Conservation (phyloP, 2,329 filamentous ascomycete genomes). For the Amylocarpus encephaloides region DNA sequence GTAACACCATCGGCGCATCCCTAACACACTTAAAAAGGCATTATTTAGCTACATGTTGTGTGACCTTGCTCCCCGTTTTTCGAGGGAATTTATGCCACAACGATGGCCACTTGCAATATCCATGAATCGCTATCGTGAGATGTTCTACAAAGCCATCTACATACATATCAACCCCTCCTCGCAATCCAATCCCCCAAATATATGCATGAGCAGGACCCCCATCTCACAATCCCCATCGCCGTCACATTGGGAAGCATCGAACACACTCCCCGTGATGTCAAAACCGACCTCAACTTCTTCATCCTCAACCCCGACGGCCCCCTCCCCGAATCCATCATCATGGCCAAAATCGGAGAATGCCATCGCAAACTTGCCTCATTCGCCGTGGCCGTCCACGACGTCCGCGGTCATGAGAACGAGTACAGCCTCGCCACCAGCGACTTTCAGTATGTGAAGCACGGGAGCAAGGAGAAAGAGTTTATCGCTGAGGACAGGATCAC, state of each 20-base stretch:
- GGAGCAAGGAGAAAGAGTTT: slow-evolving; percentile 32
- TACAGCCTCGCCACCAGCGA: slow-evolving; percentile 38
- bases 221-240: neutral
- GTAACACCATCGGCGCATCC: no score
- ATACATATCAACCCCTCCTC: no score
- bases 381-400: slow-evolving; percentile 35
- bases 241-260: neutral
- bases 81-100: no score
- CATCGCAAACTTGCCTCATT: neutral
- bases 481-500: slow-evolving; percentile 33
- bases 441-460: slow-evolving; percentile 34
- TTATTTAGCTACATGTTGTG: no score
- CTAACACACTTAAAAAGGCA: no score
- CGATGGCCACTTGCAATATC: no score
- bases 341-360: slow-evolving; percentile 5
- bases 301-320: slow-evolving; percentile 18
- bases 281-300: slow-evolving; percentile 15
- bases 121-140: no score
- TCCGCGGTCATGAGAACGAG: slow-evolving; percentile 38
- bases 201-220: no score
- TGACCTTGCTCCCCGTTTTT: no score
- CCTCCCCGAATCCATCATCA: slow-evolving; percentile 13
- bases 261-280: slow-evolving; percentile 11
- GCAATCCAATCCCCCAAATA: no score
- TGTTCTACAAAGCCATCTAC: no score